Base-by-base conservation (phyloP, 345 rosid genomes). In the Mangifera indica region DNA sequence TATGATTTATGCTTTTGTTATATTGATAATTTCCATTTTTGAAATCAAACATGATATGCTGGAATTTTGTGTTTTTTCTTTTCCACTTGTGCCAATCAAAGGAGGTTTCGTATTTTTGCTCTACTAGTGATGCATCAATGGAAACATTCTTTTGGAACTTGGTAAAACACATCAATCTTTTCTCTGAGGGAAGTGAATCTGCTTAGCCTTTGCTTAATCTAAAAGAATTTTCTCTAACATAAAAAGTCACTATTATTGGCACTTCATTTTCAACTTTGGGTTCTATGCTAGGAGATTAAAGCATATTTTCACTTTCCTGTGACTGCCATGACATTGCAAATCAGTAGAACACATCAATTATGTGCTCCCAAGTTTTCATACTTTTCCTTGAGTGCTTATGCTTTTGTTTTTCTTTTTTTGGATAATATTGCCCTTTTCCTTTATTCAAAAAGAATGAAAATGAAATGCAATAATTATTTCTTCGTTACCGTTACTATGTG, bases 331-430 rank as follows among this genome's bases (percentile, higher is more conserved):
- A 15, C 22, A 12, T 29, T 18, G 14, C 55, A 24, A n/a, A 5
- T 14, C 29, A 44, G 54, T 24, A 58, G 10, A 44, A 45, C 63
- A 42, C 37, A 25, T 57, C 42, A 42, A 57, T 21, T 56, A n/a
- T 18, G 22, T 70, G 32, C 64, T 46, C 66, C 29, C 57, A 10
- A 60, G 46, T 58, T n/a, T 32, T 59, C 17, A 70, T 11, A 37
- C 7, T 58, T 45, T 44, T 63, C 18, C 42, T 20, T 4, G n/a
- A 57, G 37, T 64, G 68, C 54, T 45, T 21, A 69, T 22, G 5
- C 42, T 49, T 37, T 37, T 37, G 3, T 37, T 5, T 34, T 37
- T 37, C 6, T 34, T 3, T 34, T 0, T 34, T n/a, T 4, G 26
- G 10, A 12, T 40, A 49, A 52, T 67, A 18, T 20, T 67, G 48